Base-by-base conservation (phyloP, 2,329 filamentous ascomycete genomes). In the Curvularia spicifera region DNA sequence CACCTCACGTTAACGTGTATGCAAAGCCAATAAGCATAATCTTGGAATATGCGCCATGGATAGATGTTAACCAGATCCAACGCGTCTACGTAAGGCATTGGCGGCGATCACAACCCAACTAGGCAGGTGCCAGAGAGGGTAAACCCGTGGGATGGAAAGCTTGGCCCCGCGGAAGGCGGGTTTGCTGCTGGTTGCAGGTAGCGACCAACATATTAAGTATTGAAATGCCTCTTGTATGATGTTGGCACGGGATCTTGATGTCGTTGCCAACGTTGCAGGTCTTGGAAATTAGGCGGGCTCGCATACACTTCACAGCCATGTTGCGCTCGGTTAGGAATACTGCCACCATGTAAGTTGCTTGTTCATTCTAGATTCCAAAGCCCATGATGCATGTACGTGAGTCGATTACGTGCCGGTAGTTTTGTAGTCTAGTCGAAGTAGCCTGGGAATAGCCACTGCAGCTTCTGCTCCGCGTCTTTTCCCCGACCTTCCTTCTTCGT, bases 371-470 rank as follows among this genome's bases (percentile, higher is more conserved):
- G 13, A 20, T 28, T 29, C 29, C 24, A 40, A 13, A 18, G n/a
- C 22, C n/a, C n/a, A 40, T 28, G n/a, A 46, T 42, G 53, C 46
- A 39, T 42, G 48, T 54, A 54, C 20, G n/a, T 55, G 51, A 55
- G 50, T 46, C 6, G 13, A 24, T 44, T 44, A 20, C 10, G 26
- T 44, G 42, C 24, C 26, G 42, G 29, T 40, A 22, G 15, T 29
- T 18, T n/a, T 18, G 18, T 48, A 35, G 40, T 50, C 58, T 61
- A 82, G 45, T 82, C 77, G 66, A 85, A 91, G 76, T 93, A 93
- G 1, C 89, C 90, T 1, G 93, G 93, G 80, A 97, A 98, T 57
- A 99, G 80, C 83, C 90, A 99, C 71, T 89, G 85, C 52, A 97
- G 81, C 80, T 87, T 94, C 84, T 91, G 86, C 79, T 90, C 84